phyloP scores from a whole-genome alignment of 2,329 filamentous ascomycete species.

The Bipolaris bicolor region DNA sequence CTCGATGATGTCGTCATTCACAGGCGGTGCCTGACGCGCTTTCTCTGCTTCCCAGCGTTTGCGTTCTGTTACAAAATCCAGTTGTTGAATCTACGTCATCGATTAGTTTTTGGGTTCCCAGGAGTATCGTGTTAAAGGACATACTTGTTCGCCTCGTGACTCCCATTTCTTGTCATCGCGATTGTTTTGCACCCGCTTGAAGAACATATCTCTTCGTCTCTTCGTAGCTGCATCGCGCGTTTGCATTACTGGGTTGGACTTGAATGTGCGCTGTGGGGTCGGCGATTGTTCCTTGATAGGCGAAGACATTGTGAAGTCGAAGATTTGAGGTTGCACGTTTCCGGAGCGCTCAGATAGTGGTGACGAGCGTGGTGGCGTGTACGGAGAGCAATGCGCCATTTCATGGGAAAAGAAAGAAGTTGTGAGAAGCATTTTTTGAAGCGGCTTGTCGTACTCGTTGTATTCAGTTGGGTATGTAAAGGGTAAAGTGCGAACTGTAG shows the following conservation, averaged over 20 bases:
- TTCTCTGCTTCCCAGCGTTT: slow-evolving; percentile 55
- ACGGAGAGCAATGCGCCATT: slow-evolving; percentile 34
- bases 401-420: slow-evolving; percentile 31
- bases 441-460: not conserved
- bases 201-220: slow-evolving; percentile 69
- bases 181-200: slow-evolving; percentile 61
- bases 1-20: slow-evolving; percentile 33
- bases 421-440: slow-evolving; percentile 38
- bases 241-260: slow-evolving; percentile 68
- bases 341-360: slow-evolving; percentile 54
- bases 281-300: slow-evolving; percentile 25
- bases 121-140: not conserved
- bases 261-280: slow-evolving; percentile 52
- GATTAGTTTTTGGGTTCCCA: slow-evolving; percentile 6
- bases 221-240: slow-evolving; percentile 67
- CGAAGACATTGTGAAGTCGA: slow-evolving; percentile 39
- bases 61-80: slow-evolving; percentile 54
- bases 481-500: not conserved
- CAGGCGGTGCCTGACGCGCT: slow-evolving; percentile 49
- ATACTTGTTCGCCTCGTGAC: slow-evolving; percentile 55
- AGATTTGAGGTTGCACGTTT: slow-evolving; percentile 41
- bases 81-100: slow-evolving; percentile 51
- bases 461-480: not conserved
- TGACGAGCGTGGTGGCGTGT: slow-evolving; percentile 48
- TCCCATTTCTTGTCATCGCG: slow-evolving; percentile 56